Evolutionary conservation across 768 basidiomycete genomes (phyloP).

Genomic region (Lactifluus pinguis): DNA sequence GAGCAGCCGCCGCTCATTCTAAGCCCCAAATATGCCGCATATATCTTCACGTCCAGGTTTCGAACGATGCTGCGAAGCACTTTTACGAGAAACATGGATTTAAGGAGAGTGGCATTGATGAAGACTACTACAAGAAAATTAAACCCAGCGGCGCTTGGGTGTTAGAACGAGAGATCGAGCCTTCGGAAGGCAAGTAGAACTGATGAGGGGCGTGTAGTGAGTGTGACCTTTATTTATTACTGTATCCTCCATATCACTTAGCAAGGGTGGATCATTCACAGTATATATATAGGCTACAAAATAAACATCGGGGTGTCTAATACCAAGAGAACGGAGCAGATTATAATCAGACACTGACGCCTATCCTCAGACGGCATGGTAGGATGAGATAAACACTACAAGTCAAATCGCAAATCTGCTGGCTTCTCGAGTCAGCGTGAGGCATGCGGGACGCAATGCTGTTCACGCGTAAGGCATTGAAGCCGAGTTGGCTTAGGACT

Average conservation of each 20-base stretch:
- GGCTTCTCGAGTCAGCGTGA: slow-evolving; percentile 2
- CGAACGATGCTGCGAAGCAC: slow-evolving; percentile 62
- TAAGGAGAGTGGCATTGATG: slow-evolving; percentile 50
- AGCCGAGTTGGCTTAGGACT: slow-evolving; percentile 17
- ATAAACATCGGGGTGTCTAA: slow-evolving; percentile 10
- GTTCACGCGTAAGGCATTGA: slow-evolving; percentile 3
- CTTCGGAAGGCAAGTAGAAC: not conserved
- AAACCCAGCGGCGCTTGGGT: slow-evolving; percentile 81
- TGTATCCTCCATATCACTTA: slow-evolving; percentile 7
- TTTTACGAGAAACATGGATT: slow-evolving; percentile 87
- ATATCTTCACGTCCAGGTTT: slow-evolving; percentile 83
- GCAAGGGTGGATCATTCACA: slow-evolving; percentile 4
- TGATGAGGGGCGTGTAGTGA: not conserved
- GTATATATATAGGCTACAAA: slow-evolving; percentile 17
- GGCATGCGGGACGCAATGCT: not conserved
- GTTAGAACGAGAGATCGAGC: slow-evolving; percentile 49
- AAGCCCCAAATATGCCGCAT: slow-evolving; percentile 60
- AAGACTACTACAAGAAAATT: slow-evolving; percentile 88
- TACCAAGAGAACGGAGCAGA: slow-evolving; percentile 6
- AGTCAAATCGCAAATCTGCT: not conserved
- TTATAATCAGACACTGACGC: slow-evolving; percentile 15
- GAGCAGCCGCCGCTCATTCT: slow-evolving; percentile 47
- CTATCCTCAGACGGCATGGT: not conserved
- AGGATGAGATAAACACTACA: slow-evolving; percentile 1
- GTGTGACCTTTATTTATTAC: slow-evolving; percentile 8